Evolutionary conservation across 2,329 filamentous ascomycete genomes (phyloP), one percentile per base, ranked within the genome.

Genomic region (Parastagonospora avenae): DNA sequence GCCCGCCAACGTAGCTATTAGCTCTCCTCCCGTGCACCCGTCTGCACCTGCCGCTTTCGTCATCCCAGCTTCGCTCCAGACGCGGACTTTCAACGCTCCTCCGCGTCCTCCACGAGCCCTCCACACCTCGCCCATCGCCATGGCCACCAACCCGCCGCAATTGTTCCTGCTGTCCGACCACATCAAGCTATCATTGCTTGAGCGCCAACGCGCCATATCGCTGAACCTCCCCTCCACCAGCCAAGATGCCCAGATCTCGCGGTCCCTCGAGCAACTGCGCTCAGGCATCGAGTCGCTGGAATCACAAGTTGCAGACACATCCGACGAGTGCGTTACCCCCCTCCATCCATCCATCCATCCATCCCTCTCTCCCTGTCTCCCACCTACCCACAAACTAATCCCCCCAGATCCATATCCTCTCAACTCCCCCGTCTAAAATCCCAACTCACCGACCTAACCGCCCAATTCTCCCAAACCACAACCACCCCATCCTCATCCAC

Each of bases 141-240:
- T 72, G 66, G 65, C 70, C 46, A 73, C 73, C 64, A 84, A 81
- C 62, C 80, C 84, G 42, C 81, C 82, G 11, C 92, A 97, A 75
- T 87, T 97, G 62, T 91, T 92, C 73, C 88, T 97, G 46, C 85
- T 97, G 50, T 91, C 92, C 67, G 94, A 99, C 77, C 93, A 97
- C 76, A 90, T 97, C 81, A 97, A 97, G 77, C 85, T 97, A 55
- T 96, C 92, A 11, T 83, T 99, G 12, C 86, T 97, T 24, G 94
- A 97, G 79, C 87, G 93, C 51, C 88, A 96, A 77, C 87, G 93
- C 51, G 91, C 92, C 42, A 85, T 91, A 65, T 89, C 86, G 11
- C 82, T 96, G 38, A 87, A 91, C 62, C 83, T 96, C 48, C 85
- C 91, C 52, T 85, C 85, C 43, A 89, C 89, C 70, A 86, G 87